These are phyloP conservation scores for Bipolaris gigantea DNA, from an alignment of 2,329 filamentous ascomycete genomes.

Conservation along the genomic window DNA sequence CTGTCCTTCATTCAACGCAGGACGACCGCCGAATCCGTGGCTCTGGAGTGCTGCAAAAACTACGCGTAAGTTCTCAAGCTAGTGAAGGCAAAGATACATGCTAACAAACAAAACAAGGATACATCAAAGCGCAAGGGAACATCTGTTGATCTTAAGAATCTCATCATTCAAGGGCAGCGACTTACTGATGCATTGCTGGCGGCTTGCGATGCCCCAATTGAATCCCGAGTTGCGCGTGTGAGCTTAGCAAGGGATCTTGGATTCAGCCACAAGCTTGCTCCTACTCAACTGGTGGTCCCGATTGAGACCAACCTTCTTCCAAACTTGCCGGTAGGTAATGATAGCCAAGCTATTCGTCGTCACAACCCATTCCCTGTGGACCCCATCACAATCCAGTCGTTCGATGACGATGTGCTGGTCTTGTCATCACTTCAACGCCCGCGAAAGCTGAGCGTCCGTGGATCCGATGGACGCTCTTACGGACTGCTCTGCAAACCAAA, in stretches of 20 bases:
- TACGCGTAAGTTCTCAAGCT: slow-evolving; percentile 37
- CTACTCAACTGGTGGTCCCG: slow-evolving; percentile 84
- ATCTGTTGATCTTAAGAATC: slow-evolving; percentile 64
- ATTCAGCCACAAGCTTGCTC: slow-evolving; percentile 81
- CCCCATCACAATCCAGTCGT: slow-evolving; percentile 76
- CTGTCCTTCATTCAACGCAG: slow-evolving; percentile 79
- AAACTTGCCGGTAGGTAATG: slow-evolving; percentile 71
- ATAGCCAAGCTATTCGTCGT: slow-evolving; percentile 65
- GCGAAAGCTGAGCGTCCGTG: slow-evolving; percentile 82
- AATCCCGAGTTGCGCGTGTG: slow-evolving; percentile 69
- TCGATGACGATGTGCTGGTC: slow-evolving; percentile 86
- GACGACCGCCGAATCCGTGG: slow-evolving; percentile 66
- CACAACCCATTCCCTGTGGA: slow-evolving; percentile 89
- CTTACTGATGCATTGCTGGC: slow-evolving; percentile 79
- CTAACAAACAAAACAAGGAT: slow-evolving; percentile 49
- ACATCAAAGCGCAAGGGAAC: slow-evolving; percentile 58
- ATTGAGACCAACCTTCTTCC: slow-evolving; percentile 83
- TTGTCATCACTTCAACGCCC: slow-evolving; percentile 91
- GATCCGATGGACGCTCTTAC: slow-evolving; percentile 86
- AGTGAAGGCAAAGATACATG: slow-evolving; percentile 21
- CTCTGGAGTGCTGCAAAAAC: slow-evolving; percentile 44
- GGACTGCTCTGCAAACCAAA: slow-evolving; percentile 96
- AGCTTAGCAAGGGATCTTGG: slow-evolving; percentile 76
- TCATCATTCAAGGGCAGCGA: slow-evolving; percentile 79
- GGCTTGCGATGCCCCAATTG: slow-evolving; percentile 78